These are phyloP conservation scores for Dendrobium chrysotoxum DNA, from an alignment of 106 monocot species.

Conservation along the genomic window DNA sequence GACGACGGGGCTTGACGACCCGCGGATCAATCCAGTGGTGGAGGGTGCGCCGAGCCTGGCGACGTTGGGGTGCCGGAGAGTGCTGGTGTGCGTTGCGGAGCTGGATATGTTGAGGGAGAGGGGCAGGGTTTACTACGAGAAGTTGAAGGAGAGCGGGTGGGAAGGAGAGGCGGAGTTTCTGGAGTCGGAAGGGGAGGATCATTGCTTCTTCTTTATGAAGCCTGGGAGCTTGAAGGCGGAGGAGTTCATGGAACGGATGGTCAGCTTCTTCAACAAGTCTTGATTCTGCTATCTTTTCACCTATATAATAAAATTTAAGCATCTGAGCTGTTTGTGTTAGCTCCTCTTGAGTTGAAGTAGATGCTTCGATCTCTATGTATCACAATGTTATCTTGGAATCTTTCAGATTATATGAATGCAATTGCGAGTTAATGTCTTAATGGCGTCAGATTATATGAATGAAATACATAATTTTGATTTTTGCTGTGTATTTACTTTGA, in stretches of 20 bases:
- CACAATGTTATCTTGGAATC: too few species aligned
- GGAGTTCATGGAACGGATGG: background rate
- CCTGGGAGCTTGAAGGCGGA: background rate
- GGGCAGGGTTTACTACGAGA: slow-evolving; percentile 14
- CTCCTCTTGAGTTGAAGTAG: too few species aligned
- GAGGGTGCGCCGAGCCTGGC: slow-evolving; percentile 6
- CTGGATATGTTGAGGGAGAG: slow-evolving; percentile 14
- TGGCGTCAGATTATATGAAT: too few species aligned
- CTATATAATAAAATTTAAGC: too few species aligned
- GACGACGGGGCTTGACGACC: slow-evolving; percentile 11
- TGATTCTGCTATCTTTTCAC: too few species aligned
- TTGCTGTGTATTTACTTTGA: too few species aligned
- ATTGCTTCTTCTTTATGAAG: slow-evolving; percentile 1
- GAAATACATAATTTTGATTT: too few species aligned
- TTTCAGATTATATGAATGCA: too few species aligned
- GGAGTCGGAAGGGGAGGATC: slow-evolving; percentile 4
- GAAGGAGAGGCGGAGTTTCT: slow-evolving; percentile 6
- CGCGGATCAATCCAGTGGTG: slow-evolving; percentile 5
- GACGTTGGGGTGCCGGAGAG: background rate
- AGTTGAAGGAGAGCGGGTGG: slow-evolving; percentile 14
- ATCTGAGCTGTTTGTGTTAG: too few species aligned
- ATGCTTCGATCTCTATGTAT: too few species aligned
- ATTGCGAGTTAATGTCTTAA: too few species aligned
- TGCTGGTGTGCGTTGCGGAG: slow-evolving; percentile 14
- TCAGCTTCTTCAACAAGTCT: background rate